Evolutionary conservation across 78 protist species (phyloP).

Genomic region (Dictyostelium citrinum): DNA sequence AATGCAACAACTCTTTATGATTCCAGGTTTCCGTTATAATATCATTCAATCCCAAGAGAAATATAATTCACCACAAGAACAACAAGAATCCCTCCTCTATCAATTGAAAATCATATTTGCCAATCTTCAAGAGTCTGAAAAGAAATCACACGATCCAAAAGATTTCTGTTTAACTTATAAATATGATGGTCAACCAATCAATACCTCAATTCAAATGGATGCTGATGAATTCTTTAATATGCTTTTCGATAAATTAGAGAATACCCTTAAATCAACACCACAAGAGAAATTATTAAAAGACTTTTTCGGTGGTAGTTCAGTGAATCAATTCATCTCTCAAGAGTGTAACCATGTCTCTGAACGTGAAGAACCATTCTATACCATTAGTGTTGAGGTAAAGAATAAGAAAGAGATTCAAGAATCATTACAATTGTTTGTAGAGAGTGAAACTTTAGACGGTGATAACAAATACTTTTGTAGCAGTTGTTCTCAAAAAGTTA

Average conservation of each 20-base stretch:
- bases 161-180: constrained; percentile 76
- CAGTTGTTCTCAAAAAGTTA: constrained; percentile 67
- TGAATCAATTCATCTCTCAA: constrained; percentile 79
- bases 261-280: constrained; percentile 49
- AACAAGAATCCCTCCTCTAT: constrained; percentile 42
- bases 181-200: constrained; percentile 81
- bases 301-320: constrained; percentile 79
- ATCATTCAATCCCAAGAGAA: constrained; percentile 56
- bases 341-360: constrained; percentile 83
- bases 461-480: constrained; percentile 92
- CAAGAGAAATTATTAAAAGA: constrained; percentile 66
- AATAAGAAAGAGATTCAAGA: constrained; percentile 68
- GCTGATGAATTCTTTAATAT: constrained; percentile 83
- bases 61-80: neutral
- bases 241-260: constrained; percentile 81
- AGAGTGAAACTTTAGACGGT: constrained; percentile 91
- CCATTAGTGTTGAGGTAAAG: constrained; percentile 79
- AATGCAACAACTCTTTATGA: constrained; percentile 87
- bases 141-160: constrained; percentile 79
- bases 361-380: constrained; percentile 84
- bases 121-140: constrained; percentile 82
- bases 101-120: constrained; percentile 80
- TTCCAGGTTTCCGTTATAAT: constrained; percentile 76
- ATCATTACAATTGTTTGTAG: constrained; percentile 66
- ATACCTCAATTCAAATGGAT: constrained; percentile 81